These are phyloP conservation scores for Cercospora sp. DNA, from an alignment of 2,329 filamentous ascomycete species.

Conservation along the genomic window DNA sequence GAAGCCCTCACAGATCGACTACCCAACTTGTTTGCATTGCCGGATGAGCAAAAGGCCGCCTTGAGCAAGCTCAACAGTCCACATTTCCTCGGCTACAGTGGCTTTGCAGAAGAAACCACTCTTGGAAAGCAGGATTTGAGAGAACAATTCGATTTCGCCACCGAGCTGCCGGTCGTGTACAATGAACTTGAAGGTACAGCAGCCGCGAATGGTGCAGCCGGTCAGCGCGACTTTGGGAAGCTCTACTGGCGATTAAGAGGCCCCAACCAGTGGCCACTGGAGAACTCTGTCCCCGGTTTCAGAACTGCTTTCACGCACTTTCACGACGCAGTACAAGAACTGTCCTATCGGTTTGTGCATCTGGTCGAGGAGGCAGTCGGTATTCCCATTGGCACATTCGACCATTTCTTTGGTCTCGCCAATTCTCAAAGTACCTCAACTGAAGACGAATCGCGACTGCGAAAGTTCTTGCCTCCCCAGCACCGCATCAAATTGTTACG, in stretches of 20 bases:
- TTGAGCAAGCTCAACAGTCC: constrained; percentile 56
- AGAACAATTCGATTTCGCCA: constrained; percentile 63
- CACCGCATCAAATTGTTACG: constrained; percentile 61
- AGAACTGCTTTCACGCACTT: constrained; percentile 45
- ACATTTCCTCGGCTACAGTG: constrained; percentile 62
- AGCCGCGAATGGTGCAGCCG: no score
- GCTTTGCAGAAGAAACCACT: constrained; percentile 57
- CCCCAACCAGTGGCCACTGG: constrained; percentile 42
- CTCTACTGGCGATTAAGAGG: constrained; percentile 46
- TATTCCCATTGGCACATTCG: constrained; percentile 52
- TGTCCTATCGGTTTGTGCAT: constrained; percentile 57
- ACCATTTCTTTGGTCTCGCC: constrained; percentile 48
- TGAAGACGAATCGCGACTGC: not conserved
- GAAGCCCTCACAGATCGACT: constrained; percentile 44
- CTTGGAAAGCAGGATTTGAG: constrained; percentile 54
- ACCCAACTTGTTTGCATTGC: constrained; percentile 49
- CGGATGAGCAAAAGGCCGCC: constrained; percentile 41
- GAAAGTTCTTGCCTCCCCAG: constrained; percentile 43
- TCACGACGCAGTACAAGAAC: constrained; percentile 51
- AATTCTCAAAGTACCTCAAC: not conserved
- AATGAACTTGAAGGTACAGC: constrained; percentile 33
- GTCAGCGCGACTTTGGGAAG: constrained; percentile 47
- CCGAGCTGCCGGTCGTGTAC: constrained; percentile 50
- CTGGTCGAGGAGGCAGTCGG: constrained; percentile 58
- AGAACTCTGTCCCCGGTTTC: constrained; percentile 37